Conservation (phyloP, 1,284 basidiomycete genomes). For the Vanrija humicola region DNA sequence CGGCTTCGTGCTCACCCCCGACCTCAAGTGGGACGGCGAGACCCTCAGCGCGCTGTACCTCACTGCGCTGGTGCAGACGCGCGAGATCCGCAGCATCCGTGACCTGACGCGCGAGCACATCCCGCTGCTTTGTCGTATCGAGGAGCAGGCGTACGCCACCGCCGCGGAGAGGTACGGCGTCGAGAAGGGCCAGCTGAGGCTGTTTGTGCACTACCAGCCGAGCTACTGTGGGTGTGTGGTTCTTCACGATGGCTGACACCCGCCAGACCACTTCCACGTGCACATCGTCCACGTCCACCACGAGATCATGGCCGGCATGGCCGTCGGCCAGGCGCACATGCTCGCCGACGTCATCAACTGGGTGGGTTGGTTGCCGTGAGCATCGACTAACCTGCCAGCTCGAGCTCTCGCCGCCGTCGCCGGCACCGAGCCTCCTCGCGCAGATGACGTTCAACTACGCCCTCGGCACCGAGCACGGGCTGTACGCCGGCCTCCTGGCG, state of each 20-base stretch:
- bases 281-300: conserved; percentile 82
- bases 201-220: conserved; percentile 94
- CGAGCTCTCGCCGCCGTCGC: conserved; percentile 53
- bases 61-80: conserved; percentile 62
- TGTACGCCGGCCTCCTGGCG: conserved; percentile 49
- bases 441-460: conserved; percentile 76
- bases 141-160: conserved; percentile 58
- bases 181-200: conserved; percentile 62
- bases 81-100: conserved; percentile 62
- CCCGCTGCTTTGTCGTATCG: conserved; percentile 64
- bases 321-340: conserved; percentile 86
- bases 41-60: conserved; percentile 64
- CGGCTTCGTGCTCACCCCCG: conserved; percentile 80
- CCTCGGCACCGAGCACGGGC: conserved; percentile 71
- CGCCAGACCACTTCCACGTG: conserved; percentile 85
- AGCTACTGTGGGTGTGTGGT: conserved; percentile 71
- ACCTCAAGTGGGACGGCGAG: conserved; percentile 88
- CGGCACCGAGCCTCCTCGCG: conserved; percentile 55
- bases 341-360: conserved; percentile 85
- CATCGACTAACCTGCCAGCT: conserved; percentile 52
- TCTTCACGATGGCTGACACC: background rate
- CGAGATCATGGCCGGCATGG: conserved; percentile 63
- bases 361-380: conserved; percentile 50
- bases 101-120: conserved; percentile 67
- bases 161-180: conserved; percentile 69